Evolutionary conservation across 331 rosid genomes (phyloP).

Genomic region (Ulmus americana): DNA sequence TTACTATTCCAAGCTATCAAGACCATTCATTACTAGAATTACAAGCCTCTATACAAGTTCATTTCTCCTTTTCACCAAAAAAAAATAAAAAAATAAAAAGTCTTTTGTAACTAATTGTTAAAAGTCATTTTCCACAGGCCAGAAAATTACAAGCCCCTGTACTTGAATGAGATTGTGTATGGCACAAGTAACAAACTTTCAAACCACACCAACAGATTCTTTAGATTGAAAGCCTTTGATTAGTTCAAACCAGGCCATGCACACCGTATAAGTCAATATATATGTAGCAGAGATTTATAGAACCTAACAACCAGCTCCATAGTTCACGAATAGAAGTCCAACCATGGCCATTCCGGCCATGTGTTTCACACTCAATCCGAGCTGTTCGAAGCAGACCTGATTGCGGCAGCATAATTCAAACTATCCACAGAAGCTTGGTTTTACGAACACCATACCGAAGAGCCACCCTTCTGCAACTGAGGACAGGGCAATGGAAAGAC

Average conservation of each 20-base stretch:
- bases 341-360: background rate
- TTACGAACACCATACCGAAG: slow-evolving; percentile 40
- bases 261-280: background rate
- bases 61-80: background rate
- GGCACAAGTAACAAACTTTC: background rate
- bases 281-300: background rate
- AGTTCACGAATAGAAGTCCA: background rate
- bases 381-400: background rate
- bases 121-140: too few relatives aligned
- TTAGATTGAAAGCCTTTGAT: background rate
- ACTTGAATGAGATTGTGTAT: background rate
- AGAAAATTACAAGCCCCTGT: background rate
- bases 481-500: slow-evolving; percentile 73
- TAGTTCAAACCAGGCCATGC: background rate
- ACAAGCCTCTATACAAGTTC: slow-evolving; percentile 12
- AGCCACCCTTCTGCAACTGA: slow-evolving; percentile 39
- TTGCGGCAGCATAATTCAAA: background rate
- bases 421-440: slow-evolving; percentile 13
- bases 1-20: too few relatives aligned
- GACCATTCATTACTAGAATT: too few relatives aligned
- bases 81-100: background rate
- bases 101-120: too few relatives aligned
- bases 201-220: background rate
- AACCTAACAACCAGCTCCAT: background rate
- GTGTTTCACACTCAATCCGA: background rate